Conservation (phyloP, 768 basidiomycete genomes). For the Pilatotrama ljubarskyi region DNA sequence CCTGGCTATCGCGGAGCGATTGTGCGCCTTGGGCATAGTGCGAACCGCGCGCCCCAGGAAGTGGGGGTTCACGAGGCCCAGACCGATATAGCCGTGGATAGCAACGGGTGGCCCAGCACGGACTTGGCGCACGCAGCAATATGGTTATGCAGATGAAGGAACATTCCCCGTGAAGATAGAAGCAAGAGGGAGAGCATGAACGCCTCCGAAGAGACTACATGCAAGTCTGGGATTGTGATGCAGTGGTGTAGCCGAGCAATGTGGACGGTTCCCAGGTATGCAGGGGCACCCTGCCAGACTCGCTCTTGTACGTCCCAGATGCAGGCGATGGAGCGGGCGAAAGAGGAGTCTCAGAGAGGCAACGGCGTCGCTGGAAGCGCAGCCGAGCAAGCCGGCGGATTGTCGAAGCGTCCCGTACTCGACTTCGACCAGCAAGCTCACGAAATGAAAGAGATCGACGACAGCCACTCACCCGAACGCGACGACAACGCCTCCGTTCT, state of each 20-base stretch:
- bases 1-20: neutral
- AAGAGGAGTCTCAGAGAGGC: neutral
- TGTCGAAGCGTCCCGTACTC: neutral
- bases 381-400: neutral
- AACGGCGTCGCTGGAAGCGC: neutral
- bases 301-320: neutral
- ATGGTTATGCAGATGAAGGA: neutral
- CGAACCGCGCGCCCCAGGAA: neutral
- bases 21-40: neutral
- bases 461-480: constrained; percentile 81
- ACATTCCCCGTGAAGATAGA: constrained; percentile 1
- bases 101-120: constrained; percentile 1
- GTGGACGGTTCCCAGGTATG: no score
- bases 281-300: neutral
- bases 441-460: constrained; percentile 2
- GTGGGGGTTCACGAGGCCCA: neutral
- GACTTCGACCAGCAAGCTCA: neutral
- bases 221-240: neutral
- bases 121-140: neutral
- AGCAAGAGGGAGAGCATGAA: neutral
- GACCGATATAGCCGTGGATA: constrained; percentile 7
- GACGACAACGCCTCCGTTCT: constrained; percentile 86
- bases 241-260: neutral
- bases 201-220: neutral
- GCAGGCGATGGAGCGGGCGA: neutral